These are phyloP conservation scores for Lojkania enalia DNA, from an alignment of 2,329 filamentous ascomycete species.

Conservation along the genomic window DNA sequence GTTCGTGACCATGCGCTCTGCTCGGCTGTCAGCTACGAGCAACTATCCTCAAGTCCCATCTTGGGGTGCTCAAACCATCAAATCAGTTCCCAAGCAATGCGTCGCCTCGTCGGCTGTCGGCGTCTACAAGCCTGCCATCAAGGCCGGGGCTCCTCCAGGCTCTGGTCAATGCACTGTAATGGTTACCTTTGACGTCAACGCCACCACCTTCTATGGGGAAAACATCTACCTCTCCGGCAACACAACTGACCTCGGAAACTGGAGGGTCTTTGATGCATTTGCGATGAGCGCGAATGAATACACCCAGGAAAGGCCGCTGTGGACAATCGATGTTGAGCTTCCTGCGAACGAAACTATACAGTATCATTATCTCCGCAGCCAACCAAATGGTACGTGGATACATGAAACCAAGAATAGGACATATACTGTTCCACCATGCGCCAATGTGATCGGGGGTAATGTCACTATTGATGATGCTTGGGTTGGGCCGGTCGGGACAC, in stretches of 20 bases:
- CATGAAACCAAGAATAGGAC: constrained; percentile 49
- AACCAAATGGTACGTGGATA: constrained; percentile 49
- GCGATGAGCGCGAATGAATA: constrained; percentile 46
- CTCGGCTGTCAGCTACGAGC: constrained; percentile 55
- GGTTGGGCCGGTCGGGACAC: constrained; percentile 19
- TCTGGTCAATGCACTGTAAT: constrained; percentile 24
- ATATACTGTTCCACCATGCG: constrained; percentile 39
- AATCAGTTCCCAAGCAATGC: constrained; percentile 55
- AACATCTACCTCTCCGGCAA: constrained; percentile 50
- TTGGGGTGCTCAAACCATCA: constrained; percentile 55
- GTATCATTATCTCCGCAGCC: constrained; percentile 49
- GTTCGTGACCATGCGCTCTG: constrained; percentile 63
- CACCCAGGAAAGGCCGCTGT: constrained; percentile 46
- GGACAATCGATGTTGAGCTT: constrained; percentile 45
- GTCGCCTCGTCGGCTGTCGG: constrained; percentile 38
- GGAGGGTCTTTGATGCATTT: constrained; percentile 42
- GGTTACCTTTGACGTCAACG: constrained; percentile 51
- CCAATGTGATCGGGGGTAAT: constrained; percentile 32
- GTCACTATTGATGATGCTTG: constrained; percentile 47
- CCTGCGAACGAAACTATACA: constrained; percentile 40
- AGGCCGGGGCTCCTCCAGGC: constrained; percentile 19
- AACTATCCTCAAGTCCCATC: constrained; percentile 55
- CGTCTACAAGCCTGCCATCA: constrained; percentile 17
- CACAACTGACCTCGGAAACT: constrained; percentile 46
- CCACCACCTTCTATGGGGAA: constrained; percentile 53